These are phyloP conservation scores for Ceratocystis variospora DNA, from an alignment of 2,329 filamentous ascomycete species.

Conservation along the genomic window DNA sequence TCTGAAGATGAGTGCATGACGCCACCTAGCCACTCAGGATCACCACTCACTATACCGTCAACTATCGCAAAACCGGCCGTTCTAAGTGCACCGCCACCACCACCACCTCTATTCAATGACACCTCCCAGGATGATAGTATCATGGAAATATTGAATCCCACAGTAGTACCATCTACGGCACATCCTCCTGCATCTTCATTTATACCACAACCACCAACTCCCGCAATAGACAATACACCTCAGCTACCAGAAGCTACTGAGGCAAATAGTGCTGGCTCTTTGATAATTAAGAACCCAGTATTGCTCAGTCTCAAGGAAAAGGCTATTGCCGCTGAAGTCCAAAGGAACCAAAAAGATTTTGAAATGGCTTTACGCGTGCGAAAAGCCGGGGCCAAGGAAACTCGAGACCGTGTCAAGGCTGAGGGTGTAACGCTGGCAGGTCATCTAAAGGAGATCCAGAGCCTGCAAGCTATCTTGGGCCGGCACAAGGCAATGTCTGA, in stretches of 20 bases:
- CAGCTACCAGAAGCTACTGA: conserved; percentile 18
- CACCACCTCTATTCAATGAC: background rate
- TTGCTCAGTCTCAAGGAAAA: conserved; percentile 28
- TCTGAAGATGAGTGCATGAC: conserved; percentile 43
- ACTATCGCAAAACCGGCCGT: conserved; percentile 3
- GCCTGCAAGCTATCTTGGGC: conserved; percentile 31
- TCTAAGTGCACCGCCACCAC: background rate
- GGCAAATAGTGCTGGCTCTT: conserved; percentile 20
- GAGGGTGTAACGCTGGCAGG: conserved; percentile 36
- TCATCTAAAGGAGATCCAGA: conserved; percentile 33
- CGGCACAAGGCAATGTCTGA: conserved; percentile 31
- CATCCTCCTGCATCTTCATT: conserved; percentile 1
- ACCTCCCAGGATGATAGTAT: conserved; percentile 4
- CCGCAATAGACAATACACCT: conserved; percentile 6
- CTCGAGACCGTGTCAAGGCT: conserved; percentile 34
- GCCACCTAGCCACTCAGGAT: conserved; percentile 25
- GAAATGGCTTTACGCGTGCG: conserved; percentile 33
- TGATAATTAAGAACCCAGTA: conserved; percentile 25
- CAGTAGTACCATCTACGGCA: background rate
- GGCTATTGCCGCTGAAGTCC: conserved; percentile 31
- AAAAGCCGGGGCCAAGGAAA: conserved; percentile 31
- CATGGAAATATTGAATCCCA: background rate
- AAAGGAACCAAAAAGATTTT: conserved; percentile 37
- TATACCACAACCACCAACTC: background rate
- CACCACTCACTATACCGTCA: background rate